Evolutionary conservation across 768 basidiomycete species (phyloP).

Genomic region (Tricholoma matsutake): DNA sequence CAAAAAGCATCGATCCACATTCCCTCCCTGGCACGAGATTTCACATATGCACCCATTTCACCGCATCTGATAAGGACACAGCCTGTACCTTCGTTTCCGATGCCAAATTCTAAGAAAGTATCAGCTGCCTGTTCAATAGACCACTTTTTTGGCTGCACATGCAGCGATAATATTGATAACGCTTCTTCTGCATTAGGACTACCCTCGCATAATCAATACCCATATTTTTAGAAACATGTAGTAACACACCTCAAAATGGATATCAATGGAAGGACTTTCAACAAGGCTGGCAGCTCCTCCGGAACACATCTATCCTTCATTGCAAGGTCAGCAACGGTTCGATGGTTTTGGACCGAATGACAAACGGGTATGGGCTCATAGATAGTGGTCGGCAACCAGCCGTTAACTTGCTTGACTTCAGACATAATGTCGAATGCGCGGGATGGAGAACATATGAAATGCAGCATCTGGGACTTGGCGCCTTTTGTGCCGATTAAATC

Average conservation of each 20-base stretch:
- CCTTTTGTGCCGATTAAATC: constrained; percentile 61
- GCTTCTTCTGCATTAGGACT: constrained; percentile 92
- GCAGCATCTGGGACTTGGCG: constrained; percentile 51
- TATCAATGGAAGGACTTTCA: constrained; percentile 54
- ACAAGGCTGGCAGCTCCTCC: constrained; percentile 69
- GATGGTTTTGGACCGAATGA: constrained; percentile 7
- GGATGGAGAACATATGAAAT: constrained; percentile 83
- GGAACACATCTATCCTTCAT: constrained; percentile 74
- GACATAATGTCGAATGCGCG: constrained; percentile 65
- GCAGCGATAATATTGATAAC: constrained; percentile 55
- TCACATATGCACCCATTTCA: constrained; percentile 65
- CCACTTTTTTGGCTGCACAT: constrained; percentile 39
- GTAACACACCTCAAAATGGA: constrained; percentile 67
- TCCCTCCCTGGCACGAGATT: constrained; percentile 33
- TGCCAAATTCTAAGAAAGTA: constrained; percentile 57
- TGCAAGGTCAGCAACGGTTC: neutral
- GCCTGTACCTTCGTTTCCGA: constrained; percentile 48
- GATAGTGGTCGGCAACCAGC: constrained; percentile 66
- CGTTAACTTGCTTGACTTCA: constrained; percentile 50
- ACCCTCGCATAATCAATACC: neutral
- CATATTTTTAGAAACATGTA: neutral
- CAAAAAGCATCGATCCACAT: constrained; percentile 79
- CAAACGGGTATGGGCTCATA: constrained; percentile 88
- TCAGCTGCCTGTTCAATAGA: constrained; percentile 66
- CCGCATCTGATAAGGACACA: constrained; percentile 77